These are phyloP conservation scores for Yamagishiella unicocca DNA, from an alignment of 139 green algal species.

Conservation along the genomic window DNA sequence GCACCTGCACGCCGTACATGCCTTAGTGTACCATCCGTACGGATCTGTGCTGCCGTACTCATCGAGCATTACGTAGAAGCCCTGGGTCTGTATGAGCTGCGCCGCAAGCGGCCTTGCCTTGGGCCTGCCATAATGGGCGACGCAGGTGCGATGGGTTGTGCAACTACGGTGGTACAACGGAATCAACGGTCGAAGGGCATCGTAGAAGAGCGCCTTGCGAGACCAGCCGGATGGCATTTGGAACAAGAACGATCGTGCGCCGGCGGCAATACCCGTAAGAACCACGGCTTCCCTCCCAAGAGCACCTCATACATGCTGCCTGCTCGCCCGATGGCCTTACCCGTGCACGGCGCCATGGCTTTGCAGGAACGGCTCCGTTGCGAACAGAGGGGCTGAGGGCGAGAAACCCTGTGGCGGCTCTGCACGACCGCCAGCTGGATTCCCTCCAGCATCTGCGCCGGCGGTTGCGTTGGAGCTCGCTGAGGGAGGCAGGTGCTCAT, in stretches of 20 bases:
- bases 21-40: conserved; percentile 37
- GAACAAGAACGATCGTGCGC: too few relatives aligned
- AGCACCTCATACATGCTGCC: too few relatives aligned
- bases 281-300: too few relatives aligned
- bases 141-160: too few relatives aligned
- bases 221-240: too few relatives aligned
- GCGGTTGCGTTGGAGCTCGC: too few relatives aligned
- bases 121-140: too few relatives aligned
- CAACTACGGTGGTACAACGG: too few relatives aligned
- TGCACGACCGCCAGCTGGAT: not conserved
- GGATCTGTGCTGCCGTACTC: conserved; percentile 10
- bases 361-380: not conserved
- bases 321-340: too few relatives aligned
- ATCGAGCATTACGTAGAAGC: conserved; percentile 28
- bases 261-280: too few relatives aligned
- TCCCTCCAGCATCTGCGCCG: not conserved
- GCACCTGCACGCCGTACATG: conserved; percentile 19
- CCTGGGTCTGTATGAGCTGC: conserved; percentile 40
- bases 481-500: conserved; percentile 23
- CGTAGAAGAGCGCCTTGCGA: too few relatives aligned
- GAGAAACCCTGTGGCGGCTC: not conserved
- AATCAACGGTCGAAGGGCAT: too few relatives aligned
- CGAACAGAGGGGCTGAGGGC: not conserved
- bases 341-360: not conserved
- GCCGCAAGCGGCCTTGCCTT: not conserved